Evolutionary conservation across 768 basidiomycete species (phyloP).

Genomic region (Agrocybe praecox): DNA sequence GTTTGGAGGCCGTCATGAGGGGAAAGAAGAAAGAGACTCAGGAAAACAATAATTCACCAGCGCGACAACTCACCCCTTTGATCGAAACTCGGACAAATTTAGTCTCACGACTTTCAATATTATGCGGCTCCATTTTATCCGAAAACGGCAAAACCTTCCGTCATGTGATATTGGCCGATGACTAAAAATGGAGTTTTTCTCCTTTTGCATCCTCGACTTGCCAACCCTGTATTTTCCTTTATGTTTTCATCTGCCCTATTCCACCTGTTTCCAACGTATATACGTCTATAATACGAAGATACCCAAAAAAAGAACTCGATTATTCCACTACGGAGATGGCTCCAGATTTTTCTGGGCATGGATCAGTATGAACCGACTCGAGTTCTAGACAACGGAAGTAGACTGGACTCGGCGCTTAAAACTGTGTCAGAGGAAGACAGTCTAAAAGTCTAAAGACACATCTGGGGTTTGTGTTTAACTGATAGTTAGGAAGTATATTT

Average conservation of each 20-base stretch:
- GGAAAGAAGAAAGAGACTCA: neutral
- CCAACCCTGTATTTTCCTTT: neutral
- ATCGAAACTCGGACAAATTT: neutral
- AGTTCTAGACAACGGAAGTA: neutral
- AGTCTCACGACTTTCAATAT: slow-evolving; percentile 27
- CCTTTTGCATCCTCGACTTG: neutral
- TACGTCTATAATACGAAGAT: too few relatives aligned
- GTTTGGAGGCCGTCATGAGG: slow-evolving; percentile 53
- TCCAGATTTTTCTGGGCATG: slow-evolving; percentile 1
- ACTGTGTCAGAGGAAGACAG: neutral
- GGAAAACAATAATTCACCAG: neutral
- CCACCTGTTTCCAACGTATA: too few relatives aligned
- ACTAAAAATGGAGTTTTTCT: neutral
- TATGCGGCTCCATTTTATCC: neutral
- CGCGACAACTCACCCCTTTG: neutral
- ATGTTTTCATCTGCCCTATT: neutral
- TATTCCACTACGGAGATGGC: neutral
- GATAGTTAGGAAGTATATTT: too few relatives aligned
- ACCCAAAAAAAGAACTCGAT: too few relatives aligned
- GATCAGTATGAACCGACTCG: neutral
- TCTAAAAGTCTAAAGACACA: too few relatives aligned
- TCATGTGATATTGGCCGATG: neutral
- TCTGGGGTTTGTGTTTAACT: too few relatives aligned
- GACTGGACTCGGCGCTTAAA: slow-evolving; percentile 4
- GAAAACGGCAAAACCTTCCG: neutral